These are phyloP conservation scores for Phaseolus lunatus DNA, from an alignment of 306 rosid genomes.

Conservation along the genomic window DNA sequence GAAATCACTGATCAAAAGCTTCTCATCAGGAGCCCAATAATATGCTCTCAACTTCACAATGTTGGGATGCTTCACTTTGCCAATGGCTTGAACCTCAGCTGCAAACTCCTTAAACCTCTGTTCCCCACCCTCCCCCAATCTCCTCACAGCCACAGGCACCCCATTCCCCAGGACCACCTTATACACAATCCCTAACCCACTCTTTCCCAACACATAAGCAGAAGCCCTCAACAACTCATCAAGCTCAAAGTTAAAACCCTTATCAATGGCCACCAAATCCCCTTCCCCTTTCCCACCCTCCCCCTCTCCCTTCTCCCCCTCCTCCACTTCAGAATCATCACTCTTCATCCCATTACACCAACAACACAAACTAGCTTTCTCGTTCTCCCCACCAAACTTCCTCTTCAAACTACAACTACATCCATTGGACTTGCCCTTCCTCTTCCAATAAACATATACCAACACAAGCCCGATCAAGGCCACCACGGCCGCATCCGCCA, in stretches of 20 bases:
- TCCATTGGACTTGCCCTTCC: constrained; percentile 69
- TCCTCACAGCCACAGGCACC: constrained; percentile 93
- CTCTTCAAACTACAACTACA: constrained; percentile 81
- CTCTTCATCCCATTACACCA: constrained; percentile 56
- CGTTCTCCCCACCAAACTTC: constrained; percentile 63
- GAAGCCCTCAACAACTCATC: constrained; percentile 95
- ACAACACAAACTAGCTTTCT: constrained; percentile 45
- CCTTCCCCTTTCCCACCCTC: constrained; percentile 66
- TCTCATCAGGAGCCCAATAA: constrained; percentile 97
- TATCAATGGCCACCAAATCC: constrained; percentile 89
- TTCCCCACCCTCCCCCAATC: constrained; percentile 96
- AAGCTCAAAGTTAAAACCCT: constrained; percentile 84
- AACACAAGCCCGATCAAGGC: constrained; percentile 73
- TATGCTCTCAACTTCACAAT: constrained; percentile 84
- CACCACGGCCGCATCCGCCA: constrained; percentile 86
- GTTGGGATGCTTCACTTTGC: constrained; percentile 91
- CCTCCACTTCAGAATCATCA: constrained; percentile 81
- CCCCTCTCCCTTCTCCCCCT: constrained; percentile 50
- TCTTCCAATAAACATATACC: constrained; percentile 87
- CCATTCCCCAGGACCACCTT: constrained; percentile 97
- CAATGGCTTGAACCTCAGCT: constrained; percentile 90
- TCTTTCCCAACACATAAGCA: constrained; percentile 96
- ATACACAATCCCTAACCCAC: constrained; percentile 96
- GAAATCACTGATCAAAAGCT: constrained; percentile 94
- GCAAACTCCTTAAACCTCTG: constrained; percentile 93